Conservation (phyloP, 2,329 filamentous ascomycete species). For the Calonectria naviculata region DNA sequence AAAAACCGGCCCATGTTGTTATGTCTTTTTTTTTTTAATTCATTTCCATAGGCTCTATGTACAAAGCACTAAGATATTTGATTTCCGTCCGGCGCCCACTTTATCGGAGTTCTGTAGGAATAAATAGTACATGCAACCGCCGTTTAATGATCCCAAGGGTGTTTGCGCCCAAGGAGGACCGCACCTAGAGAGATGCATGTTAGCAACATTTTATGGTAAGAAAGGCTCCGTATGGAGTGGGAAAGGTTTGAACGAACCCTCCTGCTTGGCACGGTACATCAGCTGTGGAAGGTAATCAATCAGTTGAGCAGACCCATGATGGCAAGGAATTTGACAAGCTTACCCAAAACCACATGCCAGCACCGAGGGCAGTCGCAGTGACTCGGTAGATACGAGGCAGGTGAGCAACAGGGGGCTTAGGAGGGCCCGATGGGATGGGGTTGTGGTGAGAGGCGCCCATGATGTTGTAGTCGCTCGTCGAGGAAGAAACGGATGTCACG, state of each 20-base stretch:
- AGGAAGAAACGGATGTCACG: background rate
- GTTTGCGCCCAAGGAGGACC: constrained; percentile 90
- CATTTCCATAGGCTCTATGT: constrained; percentile 29
- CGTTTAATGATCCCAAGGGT: constrained; percentile 92
- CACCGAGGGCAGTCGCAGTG: constrained; percentile 86
- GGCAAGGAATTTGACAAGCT: constrained; percentile 42
- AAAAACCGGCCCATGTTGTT: constrained; percentile 56
- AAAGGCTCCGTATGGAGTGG: background rate
- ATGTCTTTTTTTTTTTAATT: background rate
- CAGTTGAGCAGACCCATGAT: background rate
- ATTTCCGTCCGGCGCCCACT: constrained; percentile 12
- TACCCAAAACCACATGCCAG: constrained; percentile 99
- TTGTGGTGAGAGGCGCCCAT: constrained; percentile 39
- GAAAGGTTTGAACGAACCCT: constrained; percentile 66
- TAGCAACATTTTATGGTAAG: constrained; percentile 5
- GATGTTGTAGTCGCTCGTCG: constrained; percentile 25
- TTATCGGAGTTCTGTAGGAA: constrained; percentile 24
- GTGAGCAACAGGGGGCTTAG: constrained; percentile 58
- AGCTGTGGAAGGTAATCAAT: constrained; percentile 48
- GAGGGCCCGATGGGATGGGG: constrained; percentile 46
- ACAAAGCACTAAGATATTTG: constrained; percentile 24
- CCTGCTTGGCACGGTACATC: constrained; percentile 97
- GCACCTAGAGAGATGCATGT: constrained; percentile 60
- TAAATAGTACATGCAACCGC: constrained; percentile 18
- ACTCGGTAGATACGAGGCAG: constrained; percentile 79